Conservation (phyloP, 768 basidiomycete genomes). For the Megacollybia marginata region DNA sequence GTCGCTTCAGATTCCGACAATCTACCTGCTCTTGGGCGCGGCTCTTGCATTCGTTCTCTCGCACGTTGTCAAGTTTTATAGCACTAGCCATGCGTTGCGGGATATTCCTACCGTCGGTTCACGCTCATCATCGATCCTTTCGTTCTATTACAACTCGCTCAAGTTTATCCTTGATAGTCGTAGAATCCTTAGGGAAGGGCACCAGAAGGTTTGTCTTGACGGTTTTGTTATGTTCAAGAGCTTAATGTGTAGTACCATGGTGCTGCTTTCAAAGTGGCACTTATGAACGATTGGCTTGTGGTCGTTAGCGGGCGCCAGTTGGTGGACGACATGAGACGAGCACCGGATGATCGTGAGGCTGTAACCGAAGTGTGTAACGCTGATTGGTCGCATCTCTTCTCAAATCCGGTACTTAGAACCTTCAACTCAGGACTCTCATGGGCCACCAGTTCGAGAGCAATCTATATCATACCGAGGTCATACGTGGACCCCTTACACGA, state of each 20-base stretch:
- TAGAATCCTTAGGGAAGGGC: constrained; percentile 7
- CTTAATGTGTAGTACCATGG: constrained; percentile 3
- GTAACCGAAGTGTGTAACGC: neutral
- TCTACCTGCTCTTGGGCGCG: too few relatives aligned
- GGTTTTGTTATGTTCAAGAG: neutral
- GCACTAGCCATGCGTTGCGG: too few relatives aligned
- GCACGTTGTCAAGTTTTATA: too few relatives aligned
- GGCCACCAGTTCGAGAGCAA: too few relatives aligned
- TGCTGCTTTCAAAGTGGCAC: constrained; percentile 14
- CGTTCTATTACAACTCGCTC: neutral
- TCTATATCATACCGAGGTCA: too few relatives aligned
- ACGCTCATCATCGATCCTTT: too few relatives aligned
- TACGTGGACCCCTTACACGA: constrained; percentile 5
- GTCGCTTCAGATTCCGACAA: too few relatives aligned
- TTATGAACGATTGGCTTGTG: constrained; percentile 22
- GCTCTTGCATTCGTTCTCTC: too few relatives aligned
- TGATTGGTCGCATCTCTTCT: neutral
- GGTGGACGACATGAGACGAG: constrained; percentile 26
- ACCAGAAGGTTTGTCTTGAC: too few relatives aligned
- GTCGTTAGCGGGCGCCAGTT: constrained; percentile 20
- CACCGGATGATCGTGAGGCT: constrained; percentile 14
- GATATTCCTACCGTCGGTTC: too few relatives aligned
- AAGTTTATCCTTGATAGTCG: neutral
- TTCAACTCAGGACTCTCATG: constrained; percentile 3
- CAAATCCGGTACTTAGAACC: neutral